Conservation (phyloP, 2,329 filamentous ascomycete species). For the Fusarium duplospermum region DNA sequence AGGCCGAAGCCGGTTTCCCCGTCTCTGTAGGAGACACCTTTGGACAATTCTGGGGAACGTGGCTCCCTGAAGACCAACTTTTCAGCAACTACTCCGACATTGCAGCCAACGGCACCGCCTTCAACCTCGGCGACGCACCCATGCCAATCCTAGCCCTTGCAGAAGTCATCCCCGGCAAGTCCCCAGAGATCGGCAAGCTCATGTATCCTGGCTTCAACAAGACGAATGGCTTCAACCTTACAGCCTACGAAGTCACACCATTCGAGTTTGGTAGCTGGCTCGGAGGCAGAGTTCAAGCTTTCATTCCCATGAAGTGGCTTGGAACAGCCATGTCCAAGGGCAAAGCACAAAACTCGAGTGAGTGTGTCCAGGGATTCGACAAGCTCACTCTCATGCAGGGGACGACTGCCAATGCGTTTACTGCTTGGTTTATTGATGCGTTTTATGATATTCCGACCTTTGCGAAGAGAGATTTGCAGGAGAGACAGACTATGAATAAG, state of each 20-base stretch:
- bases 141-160: conserved; percentile 45
- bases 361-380: conserved; percentile 48
- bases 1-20: conserved; percentile 40
- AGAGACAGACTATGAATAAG: conserved; percentile 14
- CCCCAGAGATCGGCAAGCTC: conserved; percentile 42
- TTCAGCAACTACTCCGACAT: conserved; percentile 43
- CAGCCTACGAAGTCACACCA: conserved; percentile 48
- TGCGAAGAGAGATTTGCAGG: conserved; percentile 32
- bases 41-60: conserved; percentile 44
- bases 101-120: conserved; percentile 17
- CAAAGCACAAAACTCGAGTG: conserved; percentile 36
- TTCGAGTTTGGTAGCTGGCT: conserved; percentile 50
- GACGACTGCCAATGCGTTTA: conserved; percentile 43
- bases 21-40: conserved; percentile 44
- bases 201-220: conserved; percentile 44
- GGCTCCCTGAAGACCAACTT: conserved; percentile 27
- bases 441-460: conserved; percentile 43
- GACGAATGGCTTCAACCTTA: conserved; percentile 45
- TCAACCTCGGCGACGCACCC: conserved; percentile 36
- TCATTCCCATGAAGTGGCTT: conserved; percentile 44
- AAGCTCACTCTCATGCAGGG: conserved; percentile 48
- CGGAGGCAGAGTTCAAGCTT: conserved; percentile 44
- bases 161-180: conserved; percentile 45
- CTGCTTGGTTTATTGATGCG: conserved; percentile 41
- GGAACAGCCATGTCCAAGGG: conserved; percentile 46